Evolutionary conservation across 225 moss, liverwort and hornwort genomes (phyloP).

Genomic region (Thuidium tamariscinum): DNA sequence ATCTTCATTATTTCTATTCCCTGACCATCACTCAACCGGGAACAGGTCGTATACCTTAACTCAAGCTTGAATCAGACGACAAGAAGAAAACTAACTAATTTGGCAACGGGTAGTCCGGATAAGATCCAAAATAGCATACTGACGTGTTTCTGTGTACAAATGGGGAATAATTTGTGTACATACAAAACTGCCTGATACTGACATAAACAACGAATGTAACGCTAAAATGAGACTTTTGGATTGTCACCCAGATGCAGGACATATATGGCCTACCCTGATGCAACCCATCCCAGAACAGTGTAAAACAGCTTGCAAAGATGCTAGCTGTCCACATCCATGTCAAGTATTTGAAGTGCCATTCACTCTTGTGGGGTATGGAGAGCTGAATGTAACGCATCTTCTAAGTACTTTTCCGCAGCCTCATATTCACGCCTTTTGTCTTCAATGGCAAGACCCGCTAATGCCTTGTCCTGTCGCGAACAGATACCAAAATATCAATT

Average conservation of each 20-base stretch:
- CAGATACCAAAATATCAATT: neutral
- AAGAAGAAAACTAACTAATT: neutral
- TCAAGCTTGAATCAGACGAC: neutral
- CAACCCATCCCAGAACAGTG: neutral
- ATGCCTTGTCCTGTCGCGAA: slow-evolving; percentile 79
- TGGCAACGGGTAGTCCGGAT: neutral
- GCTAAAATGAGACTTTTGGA: neutral
- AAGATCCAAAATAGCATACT: neutral
- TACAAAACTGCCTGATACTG: neutral
- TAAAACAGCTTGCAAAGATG: neutral
- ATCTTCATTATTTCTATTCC: too few relatives aligned
- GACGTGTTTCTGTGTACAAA: neutral
- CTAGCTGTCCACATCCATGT: neutral
- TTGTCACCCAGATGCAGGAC: neutral
- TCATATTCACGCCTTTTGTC: slow-evolving; percentile 93
- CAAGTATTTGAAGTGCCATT: neutral
- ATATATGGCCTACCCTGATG: neutral
- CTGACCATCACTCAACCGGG: too few relatives aligned
- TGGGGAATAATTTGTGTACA: neutral
- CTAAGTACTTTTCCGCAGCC: slow-evolving; percentile 95
- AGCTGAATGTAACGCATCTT: slow-evolving; percentile 98
- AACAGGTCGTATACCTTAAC: too few relatives aligned
- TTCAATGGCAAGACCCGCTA: slow-evolving; percentile 97
- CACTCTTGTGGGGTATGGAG: slow-evolving; percentile 75
- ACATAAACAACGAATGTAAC: neutral